Percentiles rank a stretch among this genome's conserved stretches.
These are phyloP conservation scores for Sindora glabra DNA, from an alignment of 306 rosid species.

Conservation along the genomic window DNA sequence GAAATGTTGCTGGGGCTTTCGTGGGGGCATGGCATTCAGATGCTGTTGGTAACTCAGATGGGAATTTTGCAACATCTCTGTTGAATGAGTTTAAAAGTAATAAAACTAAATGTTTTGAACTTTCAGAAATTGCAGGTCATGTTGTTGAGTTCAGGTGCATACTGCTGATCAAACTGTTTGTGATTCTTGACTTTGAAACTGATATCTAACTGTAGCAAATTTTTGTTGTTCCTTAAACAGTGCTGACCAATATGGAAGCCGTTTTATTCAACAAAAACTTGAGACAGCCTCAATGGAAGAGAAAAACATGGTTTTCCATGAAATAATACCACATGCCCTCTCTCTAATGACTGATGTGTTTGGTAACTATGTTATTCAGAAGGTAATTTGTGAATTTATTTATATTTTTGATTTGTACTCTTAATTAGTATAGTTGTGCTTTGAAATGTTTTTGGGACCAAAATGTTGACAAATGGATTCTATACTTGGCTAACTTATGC, in stretches of 20 bases:
- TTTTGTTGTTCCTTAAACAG: slow-evolving; percentile 30
- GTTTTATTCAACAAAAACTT: slow-evolving; percentile 94
- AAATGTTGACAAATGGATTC: neutral
- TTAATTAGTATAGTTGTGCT: neutral
- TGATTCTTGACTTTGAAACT: slow-evolving; percentile 2
- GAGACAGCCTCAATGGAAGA: slow-evolving; percentile 82
- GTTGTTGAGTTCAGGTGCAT: slow-evolving; percentile 73
- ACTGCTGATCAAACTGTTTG: slow-evolving; percentile 8
- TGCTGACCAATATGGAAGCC: slow-evolving; percentile 92
- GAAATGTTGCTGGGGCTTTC: slow-evolving; percentile 47
- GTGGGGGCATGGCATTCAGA: slow-evolving; percentile 81
- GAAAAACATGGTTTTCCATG: slow-evolving; percentile 85
- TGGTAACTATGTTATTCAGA: slow-evolving; percentile 94
- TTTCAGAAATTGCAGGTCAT: slow-evolving; percentile 66
- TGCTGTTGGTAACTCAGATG: slow-evolving; percentile 48
- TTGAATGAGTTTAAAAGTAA: slow-evolving; percentile 87
- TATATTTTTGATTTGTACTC: neutral
- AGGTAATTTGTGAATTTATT: slow-evolving; percentile 39
- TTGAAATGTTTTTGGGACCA: neutral
- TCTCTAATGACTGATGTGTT: slow-evolving; percentile 92
- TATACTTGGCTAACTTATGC: slow-evolving; percentile 8
- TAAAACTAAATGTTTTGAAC: slow-evolving; percentile 80
- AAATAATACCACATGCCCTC: slow-evolving; percentile 90
- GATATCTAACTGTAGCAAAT: neutral
- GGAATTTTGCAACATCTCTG: slow-evolving; percentile 65